These are phyloP conservation scores for Hypoxylon sp. DNA, from an alignment of 2,329 filamentous ascomycete genomes.

Conservation along the genomic window DNA sequence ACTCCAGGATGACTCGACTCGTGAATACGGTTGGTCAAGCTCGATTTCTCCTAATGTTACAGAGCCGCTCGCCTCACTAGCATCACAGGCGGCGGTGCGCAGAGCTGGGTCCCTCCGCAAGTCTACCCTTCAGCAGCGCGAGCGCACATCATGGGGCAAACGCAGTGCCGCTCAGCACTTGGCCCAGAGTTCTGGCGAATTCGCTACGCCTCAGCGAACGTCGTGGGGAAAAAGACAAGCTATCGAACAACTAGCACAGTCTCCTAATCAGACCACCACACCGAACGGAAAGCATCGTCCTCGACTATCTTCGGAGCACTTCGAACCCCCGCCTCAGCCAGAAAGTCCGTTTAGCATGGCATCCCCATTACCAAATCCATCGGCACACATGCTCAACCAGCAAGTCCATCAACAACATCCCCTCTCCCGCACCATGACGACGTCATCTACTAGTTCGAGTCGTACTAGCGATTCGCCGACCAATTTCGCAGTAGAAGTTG, in stretches of 20 bases:
- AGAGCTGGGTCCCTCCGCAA: conserved; percentile 83
- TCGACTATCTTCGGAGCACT: conserved; percentile 84
- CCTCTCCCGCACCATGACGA: conserved; percentile 86
- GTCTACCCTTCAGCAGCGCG: conserved; percentile 89
- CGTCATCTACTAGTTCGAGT: conserved; percentile 86
- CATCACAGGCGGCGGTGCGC: conserved; percentile 71
- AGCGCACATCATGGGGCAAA: conserved; percentile 75
- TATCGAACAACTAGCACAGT: conserved; percentile 66
- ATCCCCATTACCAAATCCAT: conserved; percentile 65
- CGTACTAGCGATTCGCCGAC: conserved; percentile 77
- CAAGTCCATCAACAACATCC: conserved; percentile 77
- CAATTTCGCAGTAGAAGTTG: conserved; percentile 68
- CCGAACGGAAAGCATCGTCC: conserved; percentile 73
- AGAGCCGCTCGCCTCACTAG: conserved; percentile 61
- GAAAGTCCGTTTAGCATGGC: conserved; percentile 75
- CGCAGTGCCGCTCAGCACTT: conserved; percentile 70
- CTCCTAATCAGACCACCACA: conserved; percentile 66
- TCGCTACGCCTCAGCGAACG: conserved; percentile 67
- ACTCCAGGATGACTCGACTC: conserved; percentile 63
- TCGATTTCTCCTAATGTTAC: conserved; percentile 51
- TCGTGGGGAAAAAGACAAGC: conserved; percentile 72
- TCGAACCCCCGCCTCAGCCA: conserved; percentile 72
- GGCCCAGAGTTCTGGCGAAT: conserved; percentile 65
- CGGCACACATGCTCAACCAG: conserved; percentile 63
- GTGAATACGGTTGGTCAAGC: conserved; percentile 68